Base-by-base conservation (phyloP, 2,329 filamentous ascomycete genomes). In the Catunica adiposa region DNA sequence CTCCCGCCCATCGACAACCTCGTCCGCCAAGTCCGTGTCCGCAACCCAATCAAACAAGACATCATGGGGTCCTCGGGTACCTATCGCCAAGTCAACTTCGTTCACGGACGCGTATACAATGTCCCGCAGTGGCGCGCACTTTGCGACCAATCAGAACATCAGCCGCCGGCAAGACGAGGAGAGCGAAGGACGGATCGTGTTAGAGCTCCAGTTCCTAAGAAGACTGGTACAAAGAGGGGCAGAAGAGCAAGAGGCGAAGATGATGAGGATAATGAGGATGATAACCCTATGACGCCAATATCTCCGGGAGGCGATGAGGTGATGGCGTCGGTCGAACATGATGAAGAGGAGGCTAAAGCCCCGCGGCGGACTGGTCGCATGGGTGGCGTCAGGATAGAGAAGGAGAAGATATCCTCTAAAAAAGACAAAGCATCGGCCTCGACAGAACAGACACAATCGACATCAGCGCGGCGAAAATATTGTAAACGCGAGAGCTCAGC, bases 21-120 rank as follows among this genome's bases (percentile, higher is more conserved):
- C 53, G 79, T 98, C 61, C 97, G 96, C 70, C 83, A 84, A 60
- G 86, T 98, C 67, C 84, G 83, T 65, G 89, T 98, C 64, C 90
- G 90, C 69, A 94, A 98, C 61, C 92, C 92, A 2, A 97, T 98
- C 66, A 95, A 89, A 65, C 92, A 98, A 68, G 92, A 98, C 64
- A 98, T 98, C 63, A 90, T 94, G 75, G 92, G 92, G 44, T 88
- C 86, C 53, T 88, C 90, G 65, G 94, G 92, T 56, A 94, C 87
- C 56, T 98, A 96, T 66, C 90, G 90, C 37, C 92, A 98, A 68
- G 87, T 92, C 64, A 98, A 98, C 66, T 89, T 98, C 58, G 83
- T 97, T 64, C 94, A 96, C 69, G 88, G 94, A 66, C 80, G 92
- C 66, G 89, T 89, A 14, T 98, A 98, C 72, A 98, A 96, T 62